phyloP scores from a whole-genome alignment of 2,329 filamentous ascomycete genomes.

The Colletotrichum tropicale region DNA sequence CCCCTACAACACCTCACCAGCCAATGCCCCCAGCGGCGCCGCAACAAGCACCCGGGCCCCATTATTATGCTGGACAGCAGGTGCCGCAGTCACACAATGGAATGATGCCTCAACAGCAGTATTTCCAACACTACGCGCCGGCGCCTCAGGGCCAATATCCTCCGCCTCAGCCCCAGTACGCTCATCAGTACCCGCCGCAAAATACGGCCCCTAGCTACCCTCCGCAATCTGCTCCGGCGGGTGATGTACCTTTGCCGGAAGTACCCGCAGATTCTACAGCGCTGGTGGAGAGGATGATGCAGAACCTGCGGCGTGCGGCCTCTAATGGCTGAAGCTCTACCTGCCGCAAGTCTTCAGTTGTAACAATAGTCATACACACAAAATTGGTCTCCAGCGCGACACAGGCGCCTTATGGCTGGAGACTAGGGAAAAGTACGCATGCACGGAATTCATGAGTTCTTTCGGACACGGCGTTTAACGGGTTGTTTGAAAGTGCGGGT shows the following conservation, averaged over 20 bases:
- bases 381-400: neutral
- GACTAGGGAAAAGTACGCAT: neutral
- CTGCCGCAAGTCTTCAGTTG: neutral
- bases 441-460: neutral
- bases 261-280: constrained; percentile 50
- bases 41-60: neutral
- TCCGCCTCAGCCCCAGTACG: constrained; percentile 11
- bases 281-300: constrained; percentile 58
- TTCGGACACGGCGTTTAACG: neutral
- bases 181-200: neutral
- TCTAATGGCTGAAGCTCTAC: neutral
- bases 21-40: neutral
- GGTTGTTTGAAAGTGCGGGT: neutral
- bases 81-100: neutral
- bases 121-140: neutral
- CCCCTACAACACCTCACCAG: constrained; percentile 3
- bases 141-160: neutral
- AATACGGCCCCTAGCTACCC: neutral
- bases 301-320: constrained; percentile 49
- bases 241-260: constrained; percentile 39
- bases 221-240: neutral
- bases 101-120: neutral
- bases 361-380: neutral
- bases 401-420: neutral
- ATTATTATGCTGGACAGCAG: neutral